phyloP scores from a whole-genome alignment of 495 filamentous ascomycete genomes.

The Acidiella bohemica region DNA sequence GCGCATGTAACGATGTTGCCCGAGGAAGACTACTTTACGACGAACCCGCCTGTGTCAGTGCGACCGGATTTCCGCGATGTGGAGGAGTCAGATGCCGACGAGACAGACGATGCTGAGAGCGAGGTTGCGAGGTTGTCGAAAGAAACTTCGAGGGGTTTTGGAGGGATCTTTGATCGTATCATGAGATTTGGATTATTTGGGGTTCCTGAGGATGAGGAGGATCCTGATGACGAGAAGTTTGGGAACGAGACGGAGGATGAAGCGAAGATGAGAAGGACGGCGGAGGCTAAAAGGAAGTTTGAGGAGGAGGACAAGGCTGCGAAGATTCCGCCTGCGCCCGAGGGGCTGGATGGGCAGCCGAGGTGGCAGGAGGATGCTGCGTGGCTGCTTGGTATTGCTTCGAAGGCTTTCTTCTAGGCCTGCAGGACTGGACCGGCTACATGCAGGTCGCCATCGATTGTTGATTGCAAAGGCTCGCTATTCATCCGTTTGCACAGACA shows the following conservation, averaged over 20 bases:
- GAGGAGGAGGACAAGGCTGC: slow-evolving; percentile 20
- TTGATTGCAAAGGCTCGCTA: too few species aligned
- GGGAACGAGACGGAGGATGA: slow-evolving; percentile 31
- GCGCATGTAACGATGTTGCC: too few species aligned
- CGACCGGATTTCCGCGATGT: slow-evolving; percentile 49
- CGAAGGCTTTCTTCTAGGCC: slow-evolving; percentile 40
- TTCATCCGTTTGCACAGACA: too few species aligned
- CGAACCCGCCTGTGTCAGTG: slow-evolving; percentile 3
- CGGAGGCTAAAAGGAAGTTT: slow-evolving; percentile 26
- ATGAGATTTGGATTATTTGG: slow-evolving; percentile 68
- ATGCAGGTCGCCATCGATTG: too few species aligned
- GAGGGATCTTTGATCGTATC: slow-evolving; percentile 59
- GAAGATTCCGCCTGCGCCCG: slow-evolving; percentile 15
- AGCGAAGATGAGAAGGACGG: slow-evolving; percentile 27
- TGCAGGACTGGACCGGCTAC: too few species aligned
- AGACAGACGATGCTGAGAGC: slow-evolving; percentile 19
- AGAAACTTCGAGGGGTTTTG: slow-evolving; percentile 53
- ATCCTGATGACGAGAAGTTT: slow-evolving; percentile 31
- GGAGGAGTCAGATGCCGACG: slow-evolving; percentile 26
- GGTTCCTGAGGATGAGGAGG: slow-evolving; percentile 44
- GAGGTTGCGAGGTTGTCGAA: slow-evolving; percentile 41
- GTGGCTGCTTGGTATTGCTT: slow-evolving; percentile 69
- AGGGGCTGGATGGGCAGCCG: slow-evolving; percentile 31
- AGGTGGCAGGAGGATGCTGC: slow-evolving; percentile 77
- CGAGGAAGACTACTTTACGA: slow-evolving; percentile 11